Evolutionary conservation across 257 asterid species (phyloP).

Genomic region (Fraxinus americana): DNA sequence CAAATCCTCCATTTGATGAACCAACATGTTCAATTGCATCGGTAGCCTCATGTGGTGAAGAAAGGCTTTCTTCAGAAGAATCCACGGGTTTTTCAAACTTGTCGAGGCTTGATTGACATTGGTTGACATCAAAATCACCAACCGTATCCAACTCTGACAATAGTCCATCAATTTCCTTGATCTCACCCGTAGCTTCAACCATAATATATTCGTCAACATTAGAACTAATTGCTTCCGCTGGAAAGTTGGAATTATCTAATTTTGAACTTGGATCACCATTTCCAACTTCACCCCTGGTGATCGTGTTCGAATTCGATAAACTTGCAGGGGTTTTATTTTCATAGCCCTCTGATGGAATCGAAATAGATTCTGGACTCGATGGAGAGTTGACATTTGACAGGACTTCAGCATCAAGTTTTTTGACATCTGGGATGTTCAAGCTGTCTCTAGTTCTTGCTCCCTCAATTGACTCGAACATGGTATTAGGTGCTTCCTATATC

Average conservation of each 20-base stretch:
- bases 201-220: conserved; percentile 39
- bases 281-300: background rate
- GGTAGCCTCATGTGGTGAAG: conserved; percentile 28
- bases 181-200: conserved; percentile 58
- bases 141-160: conserved; percentile 72
- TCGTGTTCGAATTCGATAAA: background rate
- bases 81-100: conserved; percentile 38
- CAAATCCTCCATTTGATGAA: conserved; percentile 31
- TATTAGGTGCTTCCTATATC: conserved; percentile 42
- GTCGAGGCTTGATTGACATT: conserved; percentile 37
- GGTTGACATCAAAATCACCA: conserved; percentile 64
- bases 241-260: conserved; percentile 45
- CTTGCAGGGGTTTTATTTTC: background rate
- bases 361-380: background rate
- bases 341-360: conserved; percentile 20
- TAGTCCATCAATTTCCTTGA: conserved; percentile 66
- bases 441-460: conserved; percentile 21
- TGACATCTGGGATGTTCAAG: conserved; percentile 24
- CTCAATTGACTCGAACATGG: conserved; percentile 31
- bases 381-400: conserved; percentile 20
- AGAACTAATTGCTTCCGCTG: conserved; percentile 42
- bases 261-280: conserved; percentile 11
- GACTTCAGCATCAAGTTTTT: conserved; percentile 28
- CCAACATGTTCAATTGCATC: conserved; percentile 30
- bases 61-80: conserved; percentile 34